These are phyloP conservation scores for Carex scoparia DNA, from an alignment of 176 grass and related monocot species.

Conservation along the genomic window DNA sequence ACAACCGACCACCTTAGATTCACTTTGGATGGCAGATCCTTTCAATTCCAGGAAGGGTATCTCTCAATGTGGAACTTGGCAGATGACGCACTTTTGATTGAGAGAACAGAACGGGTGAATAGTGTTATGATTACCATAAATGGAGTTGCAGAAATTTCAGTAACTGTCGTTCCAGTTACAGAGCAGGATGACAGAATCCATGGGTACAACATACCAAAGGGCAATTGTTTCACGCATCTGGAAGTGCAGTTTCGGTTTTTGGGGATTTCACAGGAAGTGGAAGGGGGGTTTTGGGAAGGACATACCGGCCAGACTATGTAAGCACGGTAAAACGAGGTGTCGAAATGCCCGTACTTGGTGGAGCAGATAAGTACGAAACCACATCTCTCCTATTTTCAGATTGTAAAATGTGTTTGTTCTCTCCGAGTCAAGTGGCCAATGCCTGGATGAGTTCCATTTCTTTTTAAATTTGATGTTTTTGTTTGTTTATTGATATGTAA, in stretches of 20 bases:
- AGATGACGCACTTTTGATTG: conserved; percentile 3
- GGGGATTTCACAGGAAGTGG: neutral
- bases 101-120: conserved; percentile 30
- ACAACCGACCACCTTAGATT: conserved; percentile 23
- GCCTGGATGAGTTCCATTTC: neutral
- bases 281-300: conserved; percentile 34
- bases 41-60: conserved; percentile 29
- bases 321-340: conserved; percentile 27
- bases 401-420: conserved; percentile 27
- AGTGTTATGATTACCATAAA: conserved; percentile 21
- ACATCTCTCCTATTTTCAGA: conserved; percentile 26
- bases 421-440: neutral
- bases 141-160: conserved; percentile 16
- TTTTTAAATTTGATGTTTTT: neutral
- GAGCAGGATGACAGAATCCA: conserved; percentile 37
- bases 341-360: conserved; percentile 34
- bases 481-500: neutral
- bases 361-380: conserved; percentile 28
- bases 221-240: conserved; percentile 30
- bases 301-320: conserved; percentile 25
- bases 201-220: conserved; percentile 24
- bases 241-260: conserved; percentile 28
- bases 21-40: conserved; percentile 13
- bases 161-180: conserved; percentile 32
- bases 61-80: conserved; percentile 26